phyloP scores from a whole-genome alignment of 108 stramenopile genomes.

The Nannochloropsis salina region DNA sequence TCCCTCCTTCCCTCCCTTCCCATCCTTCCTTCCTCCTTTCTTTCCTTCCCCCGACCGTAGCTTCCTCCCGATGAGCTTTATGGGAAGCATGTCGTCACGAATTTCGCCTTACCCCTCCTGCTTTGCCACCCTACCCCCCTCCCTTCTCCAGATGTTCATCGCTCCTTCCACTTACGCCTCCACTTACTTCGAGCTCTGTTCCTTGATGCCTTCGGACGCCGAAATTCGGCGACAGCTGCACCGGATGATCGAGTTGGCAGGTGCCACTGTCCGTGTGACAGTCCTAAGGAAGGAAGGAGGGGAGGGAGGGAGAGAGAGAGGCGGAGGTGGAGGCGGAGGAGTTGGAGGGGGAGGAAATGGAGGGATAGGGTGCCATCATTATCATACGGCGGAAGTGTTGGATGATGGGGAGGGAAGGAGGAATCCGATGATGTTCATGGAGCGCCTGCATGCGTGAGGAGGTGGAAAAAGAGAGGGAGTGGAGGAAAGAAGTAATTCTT shows the following conservation, averaged over 20 bases:
- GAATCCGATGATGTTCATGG: not conserved
- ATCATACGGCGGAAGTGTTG: not conserved
- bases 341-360: not conserved
- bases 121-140: not conserved
- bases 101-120: not conserved
- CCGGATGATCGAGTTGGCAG: not conserved
- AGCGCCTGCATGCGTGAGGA: not conserved
- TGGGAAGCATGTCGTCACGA: too few species aligned
- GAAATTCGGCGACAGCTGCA: constrained; percentile 5
- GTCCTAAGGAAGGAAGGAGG: not conserved
- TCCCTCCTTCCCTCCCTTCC: not conserved
- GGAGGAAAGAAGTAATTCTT: not conserved
- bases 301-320: not conserved
- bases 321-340: not conserved
- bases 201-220: not conserved
- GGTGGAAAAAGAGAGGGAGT: not conserved
- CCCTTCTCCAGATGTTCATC: not conserved
- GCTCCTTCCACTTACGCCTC: not conserved
- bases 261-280: not conserved
- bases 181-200: constrained; percentile 5
- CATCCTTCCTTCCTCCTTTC: not conserved
- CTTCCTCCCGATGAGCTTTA: not conserved
- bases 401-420: not conserved
- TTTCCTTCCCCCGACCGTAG: not conserved
- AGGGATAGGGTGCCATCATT: not conserved